These are phyloP conservation scores for Rubus parviflorus DNA, from an alignment of 306 rosid species.

Conservation along the genomic window DNA sequence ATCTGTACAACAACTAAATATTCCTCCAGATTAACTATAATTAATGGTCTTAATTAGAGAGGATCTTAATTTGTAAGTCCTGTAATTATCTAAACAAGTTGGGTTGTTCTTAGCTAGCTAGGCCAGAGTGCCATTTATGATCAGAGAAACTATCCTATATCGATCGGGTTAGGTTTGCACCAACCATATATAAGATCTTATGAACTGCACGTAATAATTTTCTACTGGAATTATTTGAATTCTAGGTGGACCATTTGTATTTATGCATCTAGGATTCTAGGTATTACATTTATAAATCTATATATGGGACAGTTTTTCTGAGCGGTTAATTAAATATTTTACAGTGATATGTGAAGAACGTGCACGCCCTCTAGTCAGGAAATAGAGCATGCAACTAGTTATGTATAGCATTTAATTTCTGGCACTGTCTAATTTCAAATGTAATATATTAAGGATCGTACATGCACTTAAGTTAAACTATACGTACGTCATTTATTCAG, in stretches of 20 bases:
- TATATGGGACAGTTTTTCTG: neutral
- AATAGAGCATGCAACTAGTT: too few species aligned
- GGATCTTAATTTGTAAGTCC: slow-evolving; percentile 19
- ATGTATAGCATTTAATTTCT: too few species aligned
- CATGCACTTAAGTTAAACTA: too few species aligned
- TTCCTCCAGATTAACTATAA: too few species aligned
- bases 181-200: slow-evolving; percentile 40
- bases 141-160: slow-evolving; percentile 30
- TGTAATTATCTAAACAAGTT: neutral
- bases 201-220: neutral
- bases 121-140: slow-evolving; percentile 55
- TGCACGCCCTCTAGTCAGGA: neutral
- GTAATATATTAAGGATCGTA: too few species aligned
- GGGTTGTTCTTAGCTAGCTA: neutral
- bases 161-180: slow-evolving; percentile 51
- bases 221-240: neutral
- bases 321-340: neutral
- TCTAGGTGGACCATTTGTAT: neutral
- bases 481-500: too few species aligned
- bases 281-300: too few species aligned
- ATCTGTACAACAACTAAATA: too few species aligned
- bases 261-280: neutral
- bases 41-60: neutral
- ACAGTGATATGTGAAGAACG: neutral
- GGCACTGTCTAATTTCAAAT: too few species aligned